Base-by-base conservation (phyloP, 805 yeast species). In the Isabelozyma gotoi region DNA sequence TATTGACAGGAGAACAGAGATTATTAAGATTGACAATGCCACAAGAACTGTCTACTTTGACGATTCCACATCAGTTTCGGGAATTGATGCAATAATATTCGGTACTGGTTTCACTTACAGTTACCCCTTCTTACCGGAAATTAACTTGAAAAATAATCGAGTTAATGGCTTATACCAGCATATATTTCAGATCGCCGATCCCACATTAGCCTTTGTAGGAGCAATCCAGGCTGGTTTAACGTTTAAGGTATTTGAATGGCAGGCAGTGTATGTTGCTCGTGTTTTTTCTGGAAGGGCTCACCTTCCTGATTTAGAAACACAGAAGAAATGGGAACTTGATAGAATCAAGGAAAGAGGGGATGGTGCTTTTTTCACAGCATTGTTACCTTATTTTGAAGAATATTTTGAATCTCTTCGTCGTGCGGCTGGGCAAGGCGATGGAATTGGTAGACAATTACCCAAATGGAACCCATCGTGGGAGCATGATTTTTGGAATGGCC, bases 241-340 rank as follows among this genome's bases (percentile, higher is more conserved):
- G 0, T 69, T 71, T 49, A 56, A 71, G 37, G 68, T 62, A 1
- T 71, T 65, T 51, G 76, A 72, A 47, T 70, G 60, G 52, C 77
- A 72, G 48, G 69, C 73, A 1, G 62, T 66, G 0, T 42, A 63
- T 11, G 65, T 65, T 1, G 54, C 74, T 2, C 47, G 73, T 21
- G 59, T 58, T 35, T 55, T 61, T 32, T 51, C 65, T 1, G 70
- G 67, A 5, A 55, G 63, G 43, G 52, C 59, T 1, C 34, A 47
- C 3, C 45, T 68, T 4, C 74, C 74, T 3, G 34, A 61, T 2
- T 21, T 44, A 5, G 42, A 53, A 35, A 65, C 60, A 15, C 72
- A 66, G 43, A 36, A 49, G 6, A 29, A 45, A 14, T 68, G 74
- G 74, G 52, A 51, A 17, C 39, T 44, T n/a, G 49, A 55, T 19